Evolutionary conservation across 176 grass and related monocot species (phyloP), one percentile per base, ranked within the genome.

Genomic region (Olyra latifolia): DNA sequence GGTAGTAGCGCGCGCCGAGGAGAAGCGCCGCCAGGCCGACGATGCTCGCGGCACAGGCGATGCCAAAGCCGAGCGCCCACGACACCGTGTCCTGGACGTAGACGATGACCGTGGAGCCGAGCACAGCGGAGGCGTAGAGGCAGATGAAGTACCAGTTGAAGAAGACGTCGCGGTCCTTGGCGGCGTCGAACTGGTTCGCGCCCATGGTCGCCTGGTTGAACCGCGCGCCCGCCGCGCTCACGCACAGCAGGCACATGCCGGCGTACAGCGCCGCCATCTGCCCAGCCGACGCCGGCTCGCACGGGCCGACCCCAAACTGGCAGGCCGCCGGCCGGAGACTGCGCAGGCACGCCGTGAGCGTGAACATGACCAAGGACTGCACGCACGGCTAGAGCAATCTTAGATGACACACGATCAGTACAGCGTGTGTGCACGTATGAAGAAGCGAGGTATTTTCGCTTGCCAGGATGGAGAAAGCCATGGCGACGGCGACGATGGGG

Each of bases 71-170:
- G 13, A 90, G 60, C 43, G 60, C 39, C 94, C 94, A 97, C 7
- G 87, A 82, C 61, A 94, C 75, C 0, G 30, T 50, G 70, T 92
- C 91, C 81, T 97, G 87, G 52, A 97, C 25, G 77, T 94, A 92
- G 63, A 92, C 91, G 35, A 94, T 72, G 4, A 80, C 71, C 2
- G 94, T 97, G 10, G 76, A 50, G 8, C 82, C 89, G 4, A 84
- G n/a, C 20, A 97, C 80, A n/a, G 85, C 5, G 8, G 91, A 76
- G 0, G 70, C 60, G 66, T 93, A 90, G 24, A 94, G 5, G 65
- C 85, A 80, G 59, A 94, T 84, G 85, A 92, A 94, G 84, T 85
- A 97, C 91, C 89, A 97, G 79, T 92, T 94, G 85, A 97, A 94
- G 63, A 76, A 91, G 48, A 91, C 62, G 52, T 91, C 87, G 8